A percentile compares a stretch with the other conserved stretches of the same genome.
These are phyloP conservation scores for Phyllosticta citrichinensis DNA, from an alignment of 2,329 filamentous ascomycete species.

Conservation along the genomic window DNA sequence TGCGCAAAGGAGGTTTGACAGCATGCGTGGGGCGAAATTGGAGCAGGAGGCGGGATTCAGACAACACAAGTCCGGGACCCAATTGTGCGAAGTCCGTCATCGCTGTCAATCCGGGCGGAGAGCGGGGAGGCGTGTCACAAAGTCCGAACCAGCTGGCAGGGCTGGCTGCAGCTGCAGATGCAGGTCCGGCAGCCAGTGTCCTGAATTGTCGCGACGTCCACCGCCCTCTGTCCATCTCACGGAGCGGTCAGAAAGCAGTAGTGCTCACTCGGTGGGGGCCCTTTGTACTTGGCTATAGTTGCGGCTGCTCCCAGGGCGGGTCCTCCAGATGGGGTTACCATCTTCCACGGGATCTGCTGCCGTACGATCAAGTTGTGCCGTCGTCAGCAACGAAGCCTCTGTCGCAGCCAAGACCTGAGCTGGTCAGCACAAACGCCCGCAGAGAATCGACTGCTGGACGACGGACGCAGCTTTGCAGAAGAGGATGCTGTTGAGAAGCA, in stretches of 20 bases:
- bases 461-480: neutral
- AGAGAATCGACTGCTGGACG: neutral
- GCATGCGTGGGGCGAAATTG: neutral
- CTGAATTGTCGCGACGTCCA: neutral
- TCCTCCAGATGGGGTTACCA: neutral
- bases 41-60: neutral
- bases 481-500: neutral
- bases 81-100: conserved; percentile 8
- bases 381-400: neutral
- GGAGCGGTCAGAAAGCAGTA: neutral
- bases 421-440: neutral
- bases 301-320: neutral
- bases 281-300: neutral
- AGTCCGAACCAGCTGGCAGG: conserved; percentile 7
- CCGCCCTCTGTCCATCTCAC: neutral
- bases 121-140: conserved; percentile 3
- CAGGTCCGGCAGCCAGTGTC: neutral
- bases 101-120: conserved; percentile 9
- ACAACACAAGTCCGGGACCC: conserved; percentile 5
- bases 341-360: neutral
- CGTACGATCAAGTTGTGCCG: neutral
- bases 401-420: neutral
- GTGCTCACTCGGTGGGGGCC: neutral
- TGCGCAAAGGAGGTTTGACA: neutral
- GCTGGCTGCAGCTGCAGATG: neutral